Evolutionary conservation across 371 early-diverging fungal species (phyloP), one percentile per base, ranked within the genome.

Genomic region (Conidiobolus incongruus): DNA sequence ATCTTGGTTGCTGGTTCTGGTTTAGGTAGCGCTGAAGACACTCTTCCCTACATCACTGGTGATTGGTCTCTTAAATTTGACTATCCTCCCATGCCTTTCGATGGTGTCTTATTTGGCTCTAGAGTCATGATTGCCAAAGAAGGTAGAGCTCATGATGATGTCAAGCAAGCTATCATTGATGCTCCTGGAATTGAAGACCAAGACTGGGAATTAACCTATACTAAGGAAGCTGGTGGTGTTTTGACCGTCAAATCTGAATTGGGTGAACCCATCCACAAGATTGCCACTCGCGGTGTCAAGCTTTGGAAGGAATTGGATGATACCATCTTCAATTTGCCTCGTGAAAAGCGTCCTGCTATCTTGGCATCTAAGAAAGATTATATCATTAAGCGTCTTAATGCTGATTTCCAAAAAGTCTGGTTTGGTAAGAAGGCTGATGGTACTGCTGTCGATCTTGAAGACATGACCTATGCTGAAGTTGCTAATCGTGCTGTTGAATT

Each of bases 231-330:
- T 36, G 91, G 94, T 50, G 90, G 90, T 48, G 72, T 93, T 40
- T 68, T 91, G 52, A 91, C 94, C 13, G 91, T 90, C 34, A 72
- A 78, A 36, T 91, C 91, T 19, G 94, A 93, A 61, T 58, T 90
- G 44, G 94, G 94, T 48, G 91, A 93, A 57, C 91, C 91, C 40
- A 93, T 91, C 51, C 94, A 93, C 74, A 90, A 89, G 68, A 72
- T 93, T 40, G 94, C 94, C 39, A 93, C 85, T 40, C 85, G 90
- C 41, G 91, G 90, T 56, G 82, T 90, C 28, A 61, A 68, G 56
- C 65, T 93, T 50, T 91, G 91, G 91, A 82, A 85, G 60, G 94
- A 93, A 58, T 64, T 93, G 53, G 90, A 93, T 52, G 89, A 90
- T 49, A 78, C 77, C 36, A 75, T 93, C 48, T 81, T 93, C 56